Conservation (phyloP, 768 basidiomycete species). For the Astraeus odoratus region DNA sequence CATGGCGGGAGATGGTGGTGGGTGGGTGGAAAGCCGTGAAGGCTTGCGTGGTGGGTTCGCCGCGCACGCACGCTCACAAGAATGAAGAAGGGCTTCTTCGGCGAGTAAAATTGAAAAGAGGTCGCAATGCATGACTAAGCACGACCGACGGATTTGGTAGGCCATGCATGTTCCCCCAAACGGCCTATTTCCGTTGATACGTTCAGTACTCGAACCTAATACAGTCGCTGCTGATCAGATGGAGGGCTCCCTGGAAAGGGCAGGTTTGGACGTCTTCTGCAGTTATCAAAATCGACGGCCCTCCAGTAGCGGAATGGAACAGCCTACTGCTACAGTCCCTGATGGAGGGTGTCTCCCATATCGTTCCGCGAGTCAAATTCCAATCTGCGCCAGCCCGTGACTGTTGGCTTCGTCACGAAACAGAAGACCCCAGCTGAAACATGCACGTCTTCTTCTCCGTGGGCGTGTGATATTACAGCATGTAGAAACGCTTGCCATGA, state of each 20-base stretch:
- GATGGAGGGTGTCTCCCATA: background rate
- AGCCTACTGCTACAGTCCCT: background rate
- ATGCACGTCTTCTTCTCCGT: background rate
- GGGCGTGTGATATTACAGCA: background rate
- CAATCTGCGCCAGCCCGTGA: too few relatives aligned
- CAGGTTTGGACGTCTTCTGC: background rate
- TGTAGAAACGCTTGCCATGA: background rate
- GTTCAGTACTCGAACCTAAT: too few relatives aligned
- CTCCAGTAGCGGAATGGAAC: background rate
- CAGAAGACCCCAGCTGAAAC: too few relatives aligned
- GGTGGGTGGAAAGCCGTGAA: constrained; percentile 13
- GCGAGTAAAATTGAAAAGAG: background rate
- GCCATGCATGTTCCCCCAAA: too few relatives aligned
- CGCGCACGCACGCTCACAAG: constrained; percentile 15
- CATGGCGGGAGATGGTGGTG: constrained; percentile 17
- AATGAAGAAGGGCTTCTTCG: constrained; percentile 20
- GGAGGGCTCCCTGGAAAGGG: background rate
- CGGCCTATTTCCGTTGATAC: too few relatives aligned
- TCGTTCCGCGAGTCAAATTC: background rate
- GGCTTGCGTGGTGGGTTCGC: constrained; percentile 9
- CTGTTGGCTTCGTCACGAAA: too few relatives aligned
- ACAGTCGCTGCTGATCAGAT: too few relatives aligned
- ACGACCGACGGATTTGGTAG: background rate
- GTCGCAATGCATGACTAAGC: background rate
- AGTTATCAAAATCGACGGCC: background rate